Conservation (phyloP, 2,329 filamentous ascomycete genomes). For the Plenodomus tracheiphilus region DNA sequence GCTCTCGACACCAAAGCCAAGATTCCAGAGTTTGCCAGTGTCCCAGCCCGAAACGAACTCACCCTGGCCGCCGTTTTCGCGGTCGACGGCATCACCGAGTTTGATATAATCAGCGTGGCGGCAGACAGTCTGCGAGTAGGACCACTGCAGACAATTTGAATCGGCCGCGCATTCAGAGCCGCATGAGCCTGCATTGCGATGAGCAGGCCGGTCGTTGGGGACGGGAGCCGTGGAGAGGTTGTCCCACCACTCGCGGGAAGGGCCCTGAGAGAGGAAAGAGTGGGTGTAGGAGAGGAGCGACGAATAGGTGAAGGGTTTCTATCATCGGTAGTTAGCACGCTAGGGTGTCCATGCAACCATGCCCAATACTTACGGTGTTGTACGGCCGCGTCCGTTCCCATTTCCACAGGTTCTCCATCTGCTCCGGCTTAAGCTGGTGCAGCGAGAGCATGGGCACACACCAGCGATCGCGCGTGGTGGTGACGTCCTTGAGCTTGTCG, state of each 20-base stretch:
- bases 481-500: conserved; percentile 55
- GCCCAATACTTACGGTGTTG: conserved; percentile 27
- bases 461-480: conserved; percentile 47
- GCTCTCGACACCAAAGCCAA: conserved; percentile 40
- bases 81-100: conserved; percentile 38
- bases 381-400: conserved; percentile 49
- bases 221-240: conserved; percentile 38
- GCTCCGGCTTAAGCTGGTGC: conserved; percentile 46
- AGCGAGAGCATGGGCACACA: conserved; percentile 49
- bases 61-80: conserved; percentile 38
- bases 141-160: conserved; percentile 41
- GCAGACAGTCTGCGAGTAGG: conserved; percentile 43
- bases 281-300: conserved; percentile 45
- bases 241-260: conserved; percentile 42
- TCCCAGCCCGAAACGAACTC: conserved; percentile 47
- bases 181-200: conserved; percentile 38
- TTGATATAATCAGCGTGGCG: conserved; percentile 43
- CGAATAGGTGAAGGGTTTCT: conserved; percentile 45
- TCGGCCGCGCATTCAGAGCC: conserved; percentile 41
- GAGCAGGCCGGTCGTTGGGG: conserved; percentile 40
- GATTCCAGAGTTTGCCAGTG: conserved; percentile 38
- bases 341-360: neutral
- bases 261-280: conserved; percentile 34
- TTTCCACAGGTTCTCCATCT: conserved; percentile 55
- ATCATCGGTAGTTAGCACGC: conserved; percentile 7